These are phyloP conservation scores for Sclerotinia subarctica DNA, from an alignment of 2,329 filamentous ascomycete species.

Conservation along the genomic window DNA sequence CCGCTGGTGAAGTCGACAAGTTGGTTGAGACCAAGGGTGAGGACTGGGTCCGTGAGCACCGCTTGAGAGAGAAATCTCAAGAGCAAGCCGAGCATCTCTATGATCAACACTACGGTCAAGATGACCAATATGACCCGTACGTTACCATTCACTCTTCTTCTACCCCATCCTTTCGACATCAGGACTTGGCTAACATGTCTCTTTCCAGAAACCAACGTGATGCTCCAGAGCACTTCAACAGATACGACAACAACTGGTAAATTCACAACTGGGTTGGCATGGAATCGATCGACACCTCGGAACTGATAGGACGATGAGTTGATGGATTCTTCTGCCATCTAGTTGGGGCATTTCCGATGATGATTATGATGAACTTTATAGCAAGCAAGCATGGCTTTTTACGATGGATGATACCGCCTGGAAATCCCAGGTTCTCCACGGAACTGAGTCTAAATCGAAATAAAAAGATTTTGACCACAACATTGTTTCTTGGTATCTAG, in stretches of 20 bases:
- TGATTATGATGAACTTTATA: slow-evolving; percentile 10
- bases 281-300: slow-evolving; percentile 2
- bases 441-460: slow-evolving; percentile 8
- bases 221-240: slow-evolving; percentile 35
- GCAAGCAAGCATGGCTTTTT: neutral
- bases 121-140: slow-evolving; percentile 57
- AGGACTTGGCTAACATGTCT: neutral
- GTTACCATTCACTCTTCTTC: slow-evolving; percentile 25
- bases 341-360: neutral
- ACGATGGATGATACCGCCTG: slow-evolving; percentile 7
- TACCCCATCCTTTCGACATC: neutral
- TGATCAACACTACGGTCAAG: slow-evolving; percentile 57
- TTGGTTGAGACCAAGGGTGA: slow-evolving; percentile 69
- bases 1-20: slow-evolving; percentile 72
- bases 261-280: neutral
- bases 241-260: slow-evolving; percentile 24
- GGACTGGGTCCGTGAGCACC: slow-evolving; percentile 44
- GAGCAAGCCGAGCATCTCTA: slow-evolving; percentile 59
- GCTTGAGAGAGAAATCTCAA: slow-evolving; percentile 56
- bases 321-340: neutral
- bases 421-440: neutral
- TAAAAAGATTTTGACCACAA: slow-evolving; percentile 11
- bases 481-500: neutral
- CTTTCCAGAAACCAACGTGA: slow-evolving; percentile 34
- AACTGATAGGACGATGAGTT: neutral